A percentile compares a stretch with the other conserved stretches of the same genome.
These are phyloP conservation scores for Orbilia javanica DNA, from an alignment of 2,329 filamentous ascomycete species.

Conservation along the genomic window DNA sequence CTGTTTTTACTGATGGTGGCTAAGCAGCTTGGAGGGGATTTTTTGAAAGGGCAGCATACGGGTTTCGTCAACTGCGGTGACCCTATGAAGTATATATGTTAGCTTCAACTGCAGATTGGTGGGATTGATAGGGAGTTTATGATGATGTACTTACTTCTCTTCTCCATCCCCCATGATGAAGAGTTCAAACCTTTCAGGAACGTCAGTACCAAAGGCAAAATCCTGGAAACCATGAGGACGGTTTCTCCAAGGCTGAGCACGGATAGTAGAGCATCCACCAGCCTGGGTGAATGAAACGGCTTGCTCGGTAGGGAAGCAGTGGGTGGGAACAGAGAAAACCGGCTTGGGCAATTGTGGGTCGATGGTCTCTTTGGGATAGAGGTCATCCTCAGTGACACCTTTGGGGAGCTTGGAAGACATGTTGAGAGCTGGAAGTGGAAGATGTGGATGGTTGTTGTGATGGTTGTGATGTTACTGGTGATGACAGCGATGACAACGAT, in stretches of 20 bases:
- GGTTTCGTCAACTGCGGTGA: conserved; percentile 55
- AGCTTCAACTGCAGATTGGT: background rate
- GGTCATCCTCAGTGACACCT: background rate
- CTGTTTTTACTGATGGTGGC: background rate
- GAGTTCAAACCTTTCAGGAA: conserved; percentile 58
- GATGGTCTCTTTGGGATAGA: background rate
- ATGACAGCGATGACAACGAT: background rate
- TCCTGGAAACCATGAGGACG: conserved; percentile 46
- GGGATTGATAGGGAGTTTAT: background rate
- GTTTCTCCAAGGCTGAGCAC: conserved; percentile 51
- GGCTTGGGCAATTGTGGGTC: background rate
- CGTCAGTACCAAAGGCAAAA: conserved; percentile 25
- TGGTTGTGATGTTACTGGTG: background rate
- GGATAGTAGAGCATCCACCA: conserved; percentile 38
- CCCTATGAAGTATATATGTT: conserved; percentile 11
- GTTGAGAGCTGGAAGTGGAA: background rate
- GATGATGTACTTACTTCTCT: conserved; percentile 59
- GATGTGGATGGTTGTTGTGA: conserved; percentile 1
- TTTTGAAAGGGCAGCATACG: conserved; percentile 23
- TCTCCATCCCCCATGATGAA: conserved; percentile 59
- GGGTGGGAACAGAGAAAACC: background rate
- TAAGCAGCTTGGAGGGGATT: background rate
- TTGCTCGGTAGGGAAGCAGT: background rate
- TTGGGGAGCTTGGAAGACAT: background rate
- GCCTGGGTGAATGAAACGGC: conserved; percentile 6